Evolutionary conservation across 805 yeast genomes (phyloP), one percentile per base, ranked within the genome.

Genomic region (Ogataea philodendri): DNA sequence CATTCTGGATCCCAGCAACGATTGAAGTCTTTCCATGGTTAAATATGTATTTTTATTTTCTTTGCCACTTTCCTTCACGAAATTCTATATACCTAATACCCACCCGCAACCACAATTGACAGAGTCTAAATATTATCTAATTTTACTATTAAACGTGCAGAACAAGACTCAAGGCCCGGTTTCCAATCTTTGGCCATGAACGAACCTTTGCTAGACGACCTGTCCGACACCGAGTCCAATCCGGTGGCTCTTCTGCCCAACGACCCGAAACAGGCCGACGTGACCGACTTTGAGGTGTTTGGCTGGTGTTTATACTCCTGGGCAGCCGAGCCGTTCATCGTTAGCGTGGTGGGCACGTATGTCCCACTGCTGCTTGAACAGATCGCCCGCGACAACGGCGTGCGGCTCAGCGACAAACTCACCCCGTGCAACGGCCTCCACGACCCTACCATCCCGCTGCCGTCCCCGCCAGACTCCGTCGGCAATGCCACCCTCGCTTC

Each of bases 301-400:
- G 90, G 89, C 4, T 76, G 89, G 89, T 77, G 78, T 52, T 62
- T 79, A 5, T 80, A 77, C 45, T 66, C 81, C 2, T 79, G 84
- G 72, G 88, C 89, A 1, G 76, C 84, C 14, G 94, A 84, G 55
- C 93, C 93, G 0, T 84, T 83, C 52, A 71, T 82, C 4, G 93
- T 84, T 6, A 77, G 85, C 24, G 88, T 83, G 2, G 81, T 84
- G 5, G 81, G 89, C 0, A 82, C 90, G 0, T 84, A 81, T 54
- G 81, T 84, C 5, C 93, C 93, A 0, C 59, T 84, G 11, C 56
- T 84, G 5, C 59, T 84, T 19, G 88, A 84, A 43, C 82, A 79
- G 48, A 69, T 79, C 41, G 94, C 89, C 0, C 67, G 88, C 15
- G 75, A 72, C 27, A 83, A 80, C 52, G 90, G 87, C 16, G 90